Conservation (phyloP, 31 red algal genomes). For the Odonthalia washingtoniensis region DNA sequence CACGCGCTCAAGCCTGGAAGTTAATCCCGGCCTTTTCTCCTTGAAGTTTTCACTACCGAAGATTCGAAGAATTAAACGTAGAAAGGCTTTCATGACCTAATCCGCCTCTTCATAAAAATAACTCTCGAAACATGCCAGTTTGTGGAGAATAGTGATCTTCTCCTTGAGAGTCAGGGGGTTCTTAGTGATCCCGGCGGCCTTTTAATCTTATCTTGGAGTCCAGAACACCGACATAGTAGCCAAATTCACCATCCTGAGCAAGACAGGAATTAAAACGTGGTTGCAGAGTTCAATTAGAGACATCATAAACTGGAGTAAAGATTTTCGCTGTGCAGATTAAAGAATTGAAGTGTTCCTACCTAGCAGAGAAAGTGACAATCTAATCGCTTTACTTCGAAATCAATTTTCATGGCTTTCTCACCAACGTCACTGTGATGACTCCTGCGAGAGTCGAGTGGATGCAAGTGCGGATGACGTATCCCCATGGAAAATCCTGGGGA, state of each 20-base stretch:
- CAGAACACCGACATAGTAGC: constrained; percentile 76
- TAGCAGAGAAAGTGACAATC: constrained; percentile 79
- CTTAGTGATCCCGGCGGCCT: constrained; percentile 9
- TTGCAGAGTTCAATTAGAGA: constrained; percentile 62
- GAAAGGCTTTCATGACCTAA: constrained; percentile 68
- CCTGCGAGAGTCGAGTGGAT: too few relatives aligned
- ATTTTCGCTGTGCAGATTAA: constrained; percentile 48
- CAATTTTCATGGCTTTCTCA: constrained; percentile 6
- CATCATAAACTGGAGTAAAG: constrained; percentile 68
- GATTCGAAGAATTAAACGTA: constrained; percentile 74
- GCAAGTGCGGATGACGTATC: too few relatives aligned
- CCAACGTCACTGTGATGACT: too few relatives aligned
- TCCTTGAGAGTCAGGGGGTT: constrained; percentile 82
- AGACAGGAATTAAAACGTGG: neutral
- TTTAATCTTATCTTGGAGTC: constrained; percentile 14
- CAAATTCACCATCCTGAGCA: too few relatives aligned
- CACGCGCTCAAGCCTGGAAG: constrained; percentile 80
- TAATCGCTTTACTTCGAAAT: constrained; percentile 62
- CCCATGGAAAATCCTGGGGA: too few relatives aligned
- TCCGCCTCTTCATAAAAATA: constrained; percentile 41
- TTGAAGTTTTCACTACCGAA: constrained; percentile 56
- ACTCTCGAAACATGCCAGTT: constrained; percentile 80
- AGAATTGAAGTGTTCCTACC: constrained; percentile 55
- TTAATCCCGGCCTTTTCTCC: constrained; percentile 55
- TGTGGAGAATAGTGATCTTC: constrained; percentile 84